Conservation (phyloP, 768 basidiomycete genomes). For the Boletus rubroflammeus region DNA sequence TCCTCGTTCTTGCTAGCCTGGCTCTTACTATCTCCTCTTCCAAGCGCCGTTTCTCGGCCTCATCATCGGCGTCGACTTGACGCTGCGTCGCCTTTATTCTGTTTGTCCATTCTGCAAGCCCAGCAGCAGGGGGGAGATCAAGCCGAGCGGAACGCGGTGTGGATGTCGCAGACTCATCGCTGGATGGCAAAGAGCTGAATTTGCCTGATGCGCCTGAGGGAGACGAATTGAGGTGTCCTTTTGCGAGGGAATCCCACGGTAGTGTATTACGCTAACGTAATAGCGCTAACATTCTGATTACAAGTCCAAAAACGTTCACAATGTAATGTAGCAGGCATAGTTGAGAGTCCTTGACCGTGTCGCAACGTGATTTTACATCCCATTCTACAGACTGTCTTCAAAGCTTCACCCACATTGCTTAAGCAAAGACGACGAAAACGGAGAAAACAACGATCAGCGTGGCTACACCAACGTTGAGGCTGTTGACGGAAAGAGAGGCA, state of each 20-base stretch:
- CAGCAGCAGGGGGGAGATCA: constrained; percentile 42
- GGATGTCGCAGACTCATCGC: constrained; percentile 28
- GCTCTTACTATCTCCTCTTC: constrained; percentile 52
- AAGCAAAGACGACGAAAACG: constrained; percentile 35
- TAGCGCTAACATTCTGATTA: neutral
- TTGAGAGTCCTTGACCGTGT: neutral
- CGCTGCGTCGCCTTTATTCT: constrained; percentile 77
- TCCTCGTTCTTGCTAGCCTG: constrained; percentile 42
- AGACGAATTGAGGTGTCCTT: neutral
- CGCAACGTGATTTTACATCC: neutral
- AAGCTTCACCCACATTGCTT: constrained; percentile 4
- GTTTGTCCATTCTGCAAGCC: constrained; percentile 77
- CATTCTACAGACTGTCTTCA: too few species aligned
- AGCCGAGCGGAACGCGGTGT: constrained; percentile 32
- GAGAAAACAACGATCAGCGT: constrained; percentile 34
- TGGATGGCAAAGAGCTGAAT: neutral
- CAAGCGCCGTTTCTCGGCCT: constrained; percentile 67
- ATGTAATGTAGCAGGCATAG: neutral
- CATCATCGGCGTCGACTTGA: constrained; percentile 79
- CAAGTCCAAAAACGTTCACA: neutral
- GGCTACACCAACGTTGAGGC: constrained; percentile 24
- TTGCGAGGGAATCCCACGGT: neutral
- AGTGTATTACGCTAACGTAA: constrained; percentile 24
- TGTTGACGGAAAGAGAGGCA: constrained; percentile 17
- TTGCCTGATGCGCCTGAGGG: neutral